These are phyloP conservation scores for Phytophthora sp. DNA, from an alignment of 352 stramenopile species.

Conservation along the genomic window DNA sequence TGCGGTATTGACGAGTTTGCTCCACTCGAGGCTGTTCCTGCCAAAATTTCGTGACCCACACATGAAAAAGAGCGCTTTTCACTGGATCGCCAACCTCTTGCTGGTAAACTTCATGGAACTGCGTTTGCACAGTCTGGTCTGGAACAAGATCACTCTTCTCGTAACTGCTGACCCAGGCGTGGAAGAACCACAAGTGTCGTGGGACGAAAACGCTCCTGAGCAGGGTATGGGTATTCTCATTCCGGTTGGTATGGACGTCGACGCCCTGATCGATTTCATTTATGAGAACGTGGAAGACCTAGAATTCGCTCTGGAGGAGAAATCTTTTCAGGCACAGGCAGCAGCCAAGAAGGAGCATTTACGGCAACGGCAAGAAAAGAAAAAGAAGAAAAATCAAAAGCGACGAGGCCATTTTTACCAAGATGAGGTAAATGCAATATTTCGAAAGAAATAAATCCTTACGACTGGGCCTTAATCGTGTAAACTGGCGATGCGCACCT, in stretches of 20 bases:
- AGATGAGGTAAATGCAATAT: conserved; percentile 56
- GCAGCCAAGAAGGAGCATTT: conserved; percentile 19
- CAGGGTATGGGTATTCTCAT: conserved; percentile 77
- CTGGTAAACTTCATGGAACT: conserved; percentile 87
- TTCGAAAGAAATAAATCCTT: conserved; percentile 38
- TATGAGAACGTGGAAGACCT: conserved; percentile 72
- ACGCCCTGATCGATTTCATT: conserved; percentile 61
- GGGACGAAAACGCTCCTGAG: conserved; percentile 55
- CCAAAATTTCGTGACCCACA: conserved; percentile 59
- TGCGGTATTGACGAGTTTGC: conserved; percentile 61
- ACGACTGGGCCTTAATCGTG: too few relatives aligned
- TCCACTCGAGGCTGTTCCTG: conserved; percentile 65
- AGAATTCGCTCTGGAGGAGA: conserved; percentile 52
- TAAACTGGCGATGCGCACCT: too few relatives aligned
- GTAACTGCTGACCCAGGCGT: conserved; percentile 51
- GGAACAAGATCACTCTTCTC: conserved; percentile 84
- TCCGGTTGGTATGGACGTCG: conserved; percentile 61
- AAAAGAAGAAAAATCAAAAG: conserved; percentile 25
- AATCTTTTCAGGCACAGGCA: conserved; percentile 16
- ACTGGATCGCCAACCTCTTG: conserved; percentile 81
- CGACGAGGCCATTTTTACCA: conserved; percentile 64
- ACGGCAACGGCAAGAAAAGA: conserved; percentile 23
- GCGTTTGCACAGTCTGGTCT: conserved; percentile 78
- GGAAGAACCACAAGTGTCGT: conserved; percentile 50
- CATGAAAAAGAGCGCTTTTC: conserved; percentile 66